Conservation (phyloP, 805 yeast species). For the Hagleromyces aurorensis region DNA sequence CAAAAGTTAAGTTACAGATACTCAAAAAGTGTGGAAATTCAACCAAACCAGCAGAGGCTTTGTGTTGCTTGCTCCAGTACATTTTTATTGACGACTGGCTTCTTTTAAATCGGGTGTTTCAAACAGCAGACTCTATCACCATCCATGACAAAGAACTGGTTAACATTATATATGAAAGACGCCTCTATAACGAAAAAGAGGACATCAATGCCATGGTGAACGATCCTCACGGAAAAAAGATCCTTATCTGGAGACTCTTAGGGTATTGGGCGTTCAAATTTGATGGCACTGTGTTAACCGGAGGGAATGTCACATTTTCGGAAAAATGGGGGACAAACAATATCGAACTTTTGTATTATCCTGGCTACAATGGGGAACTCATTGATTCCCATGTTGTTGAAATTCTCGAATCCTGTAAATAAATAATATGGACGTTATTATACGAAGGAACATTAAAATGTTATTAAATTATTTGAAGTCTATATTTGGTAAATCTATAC, state of each 20-base stretch:
- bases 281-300: conserved; percentile 24
- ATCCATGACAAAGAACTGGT: conserved; percentile 44
- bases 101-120: conserved; percentile 13
- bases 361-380: conserved; percentile 13
- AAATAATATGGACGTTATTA: too few species aligned
- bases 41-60: conserved; percentile 36
- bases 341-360: conserved; percentile 18
- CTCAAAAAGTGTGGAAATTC: conserved; percentile 31
- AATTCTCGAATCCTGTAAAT: neutral
- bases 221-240: conserved; percentile 31
- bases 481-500: too few species aligned
- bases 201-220: conserved; percentile 30
- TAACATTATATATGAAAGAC: conserved; percentile 48
- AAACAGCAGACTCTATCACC: conserved; percentile 5
- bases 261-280: conserved; percentile 36
- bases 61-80: conserved; percentile 46
- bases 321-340: conserved; percentile 30
- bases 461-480: too few species aligned
- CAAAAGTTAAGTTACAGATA: conserved; percentile 36
- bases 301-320: conserved; percentile 30
- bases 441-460: too few species aligned
- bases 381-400: conserved; percentile 1
- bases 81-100: conserved; percentile 29
- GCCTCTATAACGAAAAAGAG: conserved; percentile 36
- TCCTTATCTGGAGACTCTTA: conserved; percentile 35